Conservation (phyloP, 1,139 yeast species). For the Hyphopichia khmerensis region DNA sequence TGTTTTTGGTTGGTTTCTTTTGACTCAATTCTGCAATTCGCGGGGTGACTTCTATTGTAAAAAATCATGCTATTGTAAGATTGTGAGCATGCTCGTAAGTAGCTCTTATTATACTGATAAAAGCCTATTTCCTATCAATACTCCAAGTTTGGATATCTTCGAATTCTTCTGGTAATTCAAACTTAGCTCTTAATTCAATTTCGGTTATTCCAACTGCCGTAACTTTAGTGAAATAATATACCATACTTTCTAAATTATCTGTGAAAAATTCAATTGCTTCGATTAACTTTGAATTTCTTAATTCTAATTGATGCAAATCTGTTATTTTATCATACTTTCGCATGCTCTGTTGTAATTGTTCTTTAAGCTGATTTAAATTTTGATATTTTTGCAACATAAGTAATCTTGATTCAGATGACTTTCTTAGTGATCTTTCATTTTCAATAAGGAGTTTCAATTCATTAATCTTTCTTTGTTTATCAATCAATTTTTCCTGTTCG, state of each 20-base stretch:
- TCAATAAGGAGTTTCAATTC: not conserved
- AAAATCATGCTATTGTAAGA: no score
- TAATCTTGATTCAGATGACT: not conserved
- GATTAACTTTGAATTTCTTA: constrained; percentile 3
- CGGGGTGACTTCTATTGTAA: no score
- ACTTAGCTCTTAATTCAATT: constrained; percentile 10
- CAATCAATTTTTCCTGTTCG: constrained; percentile 3
- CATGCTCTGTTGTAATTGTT: constrained; percentile 3
- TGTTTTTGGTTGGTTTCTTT: no score
- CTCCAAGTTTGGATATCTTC: constrained; percentile 3
- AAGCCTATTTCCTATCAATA: not conserved
- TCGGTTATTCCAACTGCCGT: constrained; percentile 7
- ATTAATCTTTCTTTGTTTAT: not conserved
- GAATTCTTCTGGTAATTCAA: constrained; percentile 14
- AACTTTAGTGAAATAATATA: constrained; percentile 11
- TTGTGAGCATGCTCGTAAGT: no score
- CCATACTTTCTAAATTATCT: constrained; percentile 13
- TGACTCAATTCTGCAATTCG: no score
- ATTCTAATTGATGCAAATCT: constrained; percentile 2
- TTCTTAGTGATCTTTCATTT: not conserved
- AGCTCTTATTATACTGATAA: not conserved
- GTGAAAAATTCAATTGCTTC: constrained; percentile 12
- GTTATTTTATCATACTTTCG: constrained; percentile 3
- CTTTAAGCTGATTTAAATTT: not conserved
- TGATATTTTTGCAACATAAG: not conserved